A percentile compares a stretch with the other conserved stretches of the same genome.
phyloP scores from a whole-genome alignment of 1,284 basidiomycete genomes.

The Pascua guehoae region DNA sequence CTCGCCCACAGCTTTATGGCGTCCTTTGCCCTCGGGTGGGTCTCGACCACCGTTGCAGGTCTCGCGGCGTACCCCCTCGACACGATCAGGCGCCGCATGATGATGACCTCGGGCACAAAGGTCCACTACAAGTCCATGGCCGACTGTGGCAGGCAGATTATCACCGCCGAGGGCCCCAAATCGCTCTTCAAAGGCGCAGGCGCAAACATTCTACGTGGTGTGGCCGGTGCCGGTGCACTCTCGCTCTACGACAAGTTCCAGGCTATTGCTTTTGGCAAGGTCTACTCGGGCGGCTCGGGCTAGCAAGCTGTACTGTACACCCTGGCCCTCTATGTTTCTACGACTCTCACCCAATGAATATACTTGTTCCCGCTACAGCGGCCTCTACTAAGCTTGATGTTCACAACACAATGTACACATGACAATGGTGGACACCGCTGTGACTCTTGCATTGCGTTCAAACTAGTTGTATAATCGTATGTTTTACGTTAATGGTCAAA shows the following conservation, averaged over 20 bases:
- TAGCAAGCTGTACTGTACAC: too few relatives aligned
- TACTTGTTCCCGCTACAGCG: too few relatives aligned
- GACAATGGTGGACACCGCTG: too few relatives aligned
- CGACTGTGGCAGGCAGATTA: constrained; percentile 57
- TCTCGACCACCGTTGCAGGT: constrained; percentile 58
- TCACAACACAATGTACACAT: too few relatives aligned
- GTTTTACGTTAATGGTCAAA: too few relatives aligned
- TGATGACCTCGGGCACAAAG: constrained; percentile 59
- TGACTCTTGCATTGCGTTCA: too few relatives aligned
- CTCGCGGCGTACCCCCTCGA: constrained; percentile 65
- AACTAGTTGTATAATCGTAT: too few relatives aligned
- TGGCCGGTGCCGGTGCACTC: constrained; percentile 69
- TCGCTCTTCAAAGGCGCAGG: constrained; percentile 93
- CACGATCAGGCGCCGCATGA: constrained; percentile 63
- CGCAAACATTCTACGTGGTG: constrained; percentile 96
- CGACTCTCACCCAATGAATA: too few relatives aligned
- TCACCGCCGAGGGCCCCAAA: constrained; percentile 83
- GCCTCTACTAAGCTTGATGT: too few relatives aligned
- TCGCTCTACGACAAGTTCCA: constrained; percentile 58
- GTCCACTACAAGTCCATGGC: constrained; percentile 75
- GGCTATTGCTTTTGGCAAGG: neutral
- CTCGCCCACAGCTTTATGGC: constrained; percentile 85
- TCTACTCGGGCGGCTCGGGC: too few relatives aligned
- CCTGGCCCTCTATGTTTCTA: too few relatives aligned
- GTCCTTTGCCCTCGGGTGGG: constrained; percentile 63